Percentiles rank a stretch among this genome's conserved stretches.
Conservation (phyloP, 345 rosid genomes). For the Pseudoturritis turrita region DNA sequence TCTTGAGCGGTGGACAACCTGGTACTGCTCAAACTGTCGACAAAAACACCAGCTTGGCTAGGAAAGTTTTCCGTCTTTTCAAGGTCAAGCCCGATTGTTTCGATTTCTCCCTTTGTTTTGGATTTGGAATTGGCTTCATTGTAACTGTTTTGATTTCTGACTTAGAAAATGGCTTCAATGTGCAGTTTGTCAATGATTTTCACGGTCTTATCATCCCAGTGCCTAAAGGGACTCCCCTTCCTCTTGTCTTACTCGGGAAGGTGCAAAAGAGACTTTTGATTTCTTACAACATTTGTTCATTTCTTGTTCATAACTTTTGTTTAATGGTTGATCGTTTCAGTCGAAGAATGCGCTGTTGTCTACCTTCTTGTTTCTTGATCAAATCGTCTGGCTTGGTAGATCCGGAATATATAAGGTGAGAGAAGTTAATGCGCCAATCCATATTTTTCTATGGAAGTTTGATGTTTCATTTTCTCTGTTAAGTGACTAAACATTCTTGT, state of each 20-base stretch:
- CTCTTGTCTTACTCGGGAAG: slow-evolving; percentile 87
- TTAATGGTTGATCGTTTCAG: slow-evolving; percentile 40
- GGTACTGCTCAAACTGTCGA: slow-evolving; percentile 94
- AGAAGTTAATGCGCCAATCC: not conserved
- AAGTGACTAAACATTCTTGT: slow-evolving; percentile 3
- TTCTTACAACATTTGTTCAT: not conserved
- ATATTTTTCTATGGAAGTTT: not conserved
- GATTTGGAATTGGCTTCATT: not conserved
- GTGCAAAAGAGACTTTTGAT: slow-evolving; percentile 29
- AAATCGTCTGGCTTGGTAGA: slow-evolving; percentile 96
- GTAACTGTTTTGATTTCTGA: slow-evolving; percentile 1
- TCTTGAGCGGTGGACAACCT: slow-evolving; percentile 83
- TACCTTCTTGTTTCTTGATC: slow-evolving; percentile 93
- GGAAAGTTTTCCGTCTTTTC: slow-evolving; percentile 95
- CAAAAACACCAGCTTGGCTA: slow-evolving; percentile 90
- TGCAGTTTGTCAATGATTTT: slow-evolving; percentile 91
- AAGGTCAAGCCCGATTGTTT: slow-evolving; percentile 44
- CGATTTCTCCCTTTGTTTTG: not conserved
- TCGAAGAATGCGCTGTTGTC: slow-evolving; percentile 85
- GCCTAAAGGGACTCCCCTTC: slow-evolving; percentile 87
- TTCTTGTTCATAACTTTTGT: not conserved
- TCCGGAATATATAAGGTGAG: slow-evolving; percentile 87
- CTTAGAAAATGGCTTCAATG: not conserved
- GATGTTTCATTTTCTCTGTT: not conserved
- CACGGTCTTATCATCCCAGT: slow-evolving; percentile 82